Evolutionary conservation across 139 green algal species (phyloP).

Genomic region (Closterium sp.): DNA sequence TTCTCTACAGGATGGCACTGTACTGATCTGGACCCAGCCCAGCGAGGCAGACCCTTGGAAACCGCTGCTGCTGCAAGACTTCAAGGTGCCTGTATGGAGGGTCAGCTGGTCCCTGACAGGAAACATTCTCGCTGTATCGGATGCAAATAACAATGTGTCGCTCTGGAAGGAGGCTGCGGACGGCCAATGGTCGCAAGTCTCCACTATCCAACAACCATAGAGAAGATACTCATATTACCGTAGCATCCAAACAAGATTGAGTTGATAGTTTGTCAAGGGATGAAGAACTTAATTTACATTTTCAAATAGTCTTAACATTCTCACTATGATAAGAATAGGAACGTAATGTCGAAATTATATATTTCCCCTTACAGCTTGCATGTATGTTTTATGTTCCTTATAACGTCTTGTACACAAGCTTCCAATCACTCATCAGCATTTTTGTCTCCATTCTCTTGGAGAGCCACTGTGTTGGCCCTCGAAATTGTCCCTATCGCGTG

Average conservation of each 20-base stretch:
- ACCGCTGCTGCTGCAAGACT: constrained; percentile 73
- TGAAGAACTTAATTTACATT: too few relatives aligned
- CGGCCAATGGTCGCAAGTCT: constrained; percentile 87
- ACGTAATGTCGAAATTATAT: too few relatives aligned
- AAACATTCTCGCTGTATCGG: constrained; percentile 83
- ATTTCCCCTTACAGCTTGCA: too few relatives aligned
- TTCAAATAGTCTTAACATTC: too few relatives aligned
- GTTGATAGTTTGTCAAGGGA: too few relatives aligned
- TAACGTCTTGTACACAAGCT: too few relatives aligned
- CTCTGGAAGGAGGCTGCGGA: constrained; percentile 94
- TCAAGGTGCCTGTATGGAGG: constrained; percentile 79
- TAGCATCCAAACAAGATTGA: not conserved
- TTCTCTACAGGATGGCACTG: constrained; percentile 41
- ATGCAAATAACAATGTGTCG: constrained; percentile 74
- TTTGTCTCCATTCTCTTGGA: not conserved
- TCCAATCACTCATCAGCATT: too few relatives aligned
- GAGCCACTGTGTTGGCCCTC: not conserved
- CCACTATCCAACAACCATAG: constrained; percentile 41
- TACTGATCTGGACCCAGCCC: constrained; percentile 34
- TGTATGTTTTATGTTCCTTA: too few relatives aligned
- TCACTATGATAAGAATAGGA: too few relatives aligned
- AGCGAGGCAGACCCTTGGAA: constrained; percentile 68
- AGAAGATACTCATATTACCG: not conserved
- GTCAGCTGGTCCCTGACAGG: constrained; percentile 90
- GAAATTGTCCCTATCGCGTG: not conserved